These are phyloP conservation scores for Pittosporum tobira DNA, from an alignment of 129 eudicot species.

Conservation along the genomic window DNA sequence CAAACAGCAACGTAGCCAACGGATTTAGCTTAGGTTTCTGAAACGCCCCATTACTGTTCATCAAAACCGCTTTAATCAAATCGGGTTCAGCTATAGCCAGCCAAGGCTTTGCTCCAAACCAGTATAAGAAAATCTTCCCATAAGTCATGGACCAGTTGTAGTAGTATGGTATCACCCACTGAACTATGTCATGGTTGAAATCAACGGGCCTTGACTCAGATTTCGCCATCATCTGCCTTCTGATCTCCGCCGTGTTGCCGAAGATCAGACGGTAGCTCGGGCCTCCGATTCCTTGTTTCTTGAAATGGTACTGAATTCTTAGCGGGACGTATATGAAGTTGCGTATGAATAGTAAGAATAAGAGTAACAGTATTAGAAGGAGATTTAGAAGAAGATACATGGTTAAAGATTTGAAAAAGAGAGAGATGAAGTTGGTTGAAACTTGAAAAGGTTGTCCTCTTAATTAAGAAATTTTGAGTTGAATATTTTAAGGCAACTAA, in stretches of 20 bases:
- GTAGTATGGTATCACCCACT: constrained; percentile 68
- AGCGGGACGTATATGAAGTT: constrained; percentile 58
- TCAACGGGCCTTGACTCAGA: constrained; percentile 40
- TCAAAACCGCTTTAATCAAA: constrained; percentile 56
- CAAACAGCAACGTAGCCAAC: constrained; percentile 38
- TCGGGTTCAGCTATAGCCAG: constrained; percentile 66
- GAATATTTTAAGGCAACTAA: no score
- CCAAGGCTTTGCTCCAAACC: constrained; percentile 73
- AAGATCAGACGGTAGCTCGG: constrained; percentile 65
- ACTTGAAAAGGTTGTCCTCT: no score
- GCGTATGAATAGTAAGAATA: constrained; percentile 15
- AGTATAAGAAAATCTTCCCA: constrained; percentile 59
- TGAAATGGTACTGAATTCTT: constrained; percentile 52
- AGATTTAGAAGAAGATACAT: constrained; percentile 23
- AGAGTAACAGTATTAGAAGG: constrained; percentile 6
- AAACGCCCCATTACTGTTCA: constrained; percentile 35
- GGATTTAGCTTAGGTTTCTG: constrained; percentile 42
- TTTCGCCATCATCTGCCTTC: constrained; percentile 50
- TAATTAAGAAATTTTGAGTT: no score
- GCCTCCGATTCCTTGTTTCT: constrained; percentile 49
- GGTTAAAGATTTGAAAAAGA: neutral
- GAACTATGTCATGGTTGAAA: constrained; percentile 43
- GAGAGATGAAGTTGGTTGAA: neutral
- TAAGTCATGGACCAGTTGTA: constrained; percentile 59
- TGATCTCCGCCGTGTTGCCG: constrained; percentile 63